These are phyloP conservation scores for Mariannaea sp. DNA, from an alignment of 2,329 filamentous ascomycete species.

Conservation along the genomic window DNA sequence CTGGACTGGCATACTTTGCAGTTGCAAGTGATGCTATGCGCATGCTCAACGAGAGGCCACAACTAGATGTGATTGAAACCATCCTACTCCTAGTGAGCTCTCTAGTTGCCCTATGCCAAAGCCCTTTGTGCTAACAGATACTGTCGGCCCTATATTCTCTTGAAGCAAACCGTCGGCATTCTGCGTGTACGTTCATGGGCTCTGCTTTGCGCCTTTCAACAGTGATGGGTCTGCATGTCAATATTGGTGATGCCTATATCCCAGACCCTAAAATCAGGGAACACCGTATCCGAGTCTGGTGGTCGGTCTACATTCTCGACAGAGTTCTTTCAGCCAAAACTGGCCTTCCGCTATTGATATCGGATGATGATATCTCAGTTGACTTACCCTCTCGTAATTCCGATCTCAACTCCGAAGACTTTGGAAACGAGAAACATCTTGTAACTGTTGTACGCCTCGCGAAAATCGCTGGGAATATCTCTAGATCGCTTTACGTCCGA, in stretches of 20 bases:
- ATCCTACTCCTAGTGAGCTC: slow-evolving; percentile 7
- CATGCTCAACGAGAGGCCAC: slow-evolving; percentile 17
- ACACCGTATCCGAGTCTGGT: slow-evolving; percentile 20
- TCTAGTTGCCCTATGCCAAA: too few relatives aligned
- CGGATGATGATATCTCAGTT: slow-evolving; percentile 9
- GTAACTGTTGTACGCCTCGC: background rate
- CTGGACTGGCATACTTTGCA: slow-evolving; percentile 17
- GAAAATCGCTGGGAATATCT: slow-evolving; percentile 8
- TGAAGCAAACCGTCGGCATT: slow-evolving; percentile 15
- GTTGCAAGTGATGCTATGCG: slow-evolving; percentile 8
- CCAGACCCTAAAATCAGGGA: slow-evolving; percentile 14
- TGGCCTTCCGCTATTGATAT: background rate
- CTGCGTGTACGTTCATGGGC: slow-evolving; percentile 14
- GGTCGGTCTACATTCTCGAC: slow-evolving; percentile 20
- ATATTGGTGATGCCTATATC: slow-evolving; percentile 9
- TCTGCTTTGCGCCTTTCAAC: slow-evolving; percentile 16
- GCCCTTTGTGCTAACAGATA: background rate
- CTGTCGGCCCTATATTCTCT: slow-evolving; percentile 14
- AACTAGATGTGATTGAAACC: slow-evolving; percentile 14
- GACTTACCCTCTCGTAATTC: background rate
- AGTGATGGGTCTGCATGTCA: slow-evolving; percentile 23
- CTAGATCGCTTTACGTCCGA: slow-evolving; percentile 10
- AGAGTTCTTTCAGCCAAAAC: slow-evolving; percentile 3
- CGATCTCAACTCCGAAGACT: slow-evolving; percentile 3
- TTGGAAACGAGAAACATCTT: background rate